Evolutionary conservation across 1,284 basidiomycete species (phyloP).

Genomic region (Malassezia yamatoensis): DNA sequence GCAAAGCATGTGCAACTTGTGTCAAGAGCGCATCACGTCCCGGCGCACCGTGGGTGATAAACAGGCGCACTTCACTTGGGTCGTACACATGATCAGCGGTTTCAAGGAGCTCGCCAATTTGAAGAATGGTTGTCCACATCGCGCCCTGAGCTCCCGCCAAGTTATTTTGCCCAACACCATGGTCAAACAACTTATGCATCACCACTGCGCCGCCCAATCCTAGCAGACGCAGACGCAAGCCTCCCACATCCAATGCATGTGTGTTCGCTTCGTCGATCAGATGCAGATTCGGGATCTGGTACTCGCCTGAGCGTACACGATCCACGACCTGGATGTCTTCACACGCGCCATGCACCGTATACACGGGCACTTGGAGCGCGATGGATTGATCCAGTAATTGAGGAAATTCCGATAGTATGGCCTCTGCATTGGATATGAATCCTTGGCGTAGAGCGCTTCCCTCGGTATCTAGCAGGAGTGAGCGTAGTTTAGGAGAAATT

Average conservation of each 20-base stretch:
- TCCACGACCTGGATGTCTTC: constrained; percentile 89
- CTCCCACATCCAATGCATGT: constrained; percentile 77
- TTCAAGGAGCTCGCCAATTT: constrained; percentile 94
- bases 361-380: constrained; percentile 62
- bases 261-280: constrained; percentile 90
- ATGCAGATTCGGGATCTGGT: constrained; percentile 65
- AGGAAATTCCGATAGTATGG: constrained; percentile 76
- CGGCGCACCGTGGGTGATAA: constrained; percentile 83
- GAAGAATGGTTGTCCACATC: constrained; percentile 96
- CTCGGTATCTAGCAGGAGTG: constrained; percentile 59
- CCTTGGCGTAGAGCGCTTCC: constrained; percentile 50
- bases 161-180: constrained; percentile 82
- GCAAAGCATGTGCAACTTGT: constrained; percentile 77
- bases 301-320: constrained; percentile 74
- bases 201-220: constrained; percentile 93
- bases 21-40: constrained; percentile 85
- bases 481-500: constrained; percentile 69
- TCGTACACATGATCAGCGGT: constrained; percentile 84
- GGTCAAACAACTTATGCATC: constrained; percentile 93
- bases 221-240: constrained; percentile 80
- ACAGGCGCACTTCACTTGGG: constrained; percentile 79
- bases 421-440: constrained; percentile 47
- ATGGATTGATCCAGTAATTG: constrained; percentile 64
- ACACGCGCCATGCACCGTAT: constrained; percentile 93
- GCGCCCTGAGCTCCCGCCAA: constrained; percentile 96